A percentile compares a stretch with the other conserved stretches of the same genome.
Evolutionary conservation across 1,284 basidiomycete species (phyloP).

Genomic region (Heterobasidion parviporum): DNA sequence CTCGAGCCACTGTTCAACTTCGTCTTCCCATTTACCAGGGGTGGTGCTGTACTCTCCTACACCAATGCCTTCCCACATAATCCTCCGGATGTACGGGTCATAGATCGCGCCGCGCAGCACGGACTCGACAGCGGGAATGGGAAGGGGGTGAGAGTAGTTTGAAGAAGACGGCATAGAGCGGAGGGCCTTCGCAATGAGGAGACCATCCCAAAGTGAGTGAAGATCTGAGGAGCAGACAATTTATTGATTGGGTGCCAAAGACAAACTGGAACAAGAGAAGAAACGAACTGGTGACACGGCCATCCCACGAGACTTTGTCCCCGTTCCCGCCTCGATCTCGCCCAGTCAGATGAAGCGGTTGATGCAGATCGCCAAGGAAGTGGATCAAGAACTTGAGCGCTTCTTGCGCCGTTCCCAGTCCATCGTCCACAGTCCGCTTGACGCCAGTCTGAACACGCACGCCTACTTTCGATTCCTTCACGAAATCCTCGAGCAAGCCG

Average conservation of each 20-base stretch:
- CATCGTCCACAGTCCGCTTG: conserved; percentile 8
- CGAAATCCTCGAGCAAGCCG: conserved; percentile 42
- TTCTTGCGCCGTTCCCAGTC: conserved; percentile 34
- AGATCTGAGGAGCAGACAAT: conserved; percentile 44
- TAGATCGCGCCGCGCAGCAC: conserved; percentile 78
- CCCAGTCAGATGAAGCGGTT: conserved; percentile 85
- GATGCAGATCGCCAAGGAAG: conserved; percentile 86
- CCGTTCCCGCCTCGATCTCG: conserved; percentile 82
- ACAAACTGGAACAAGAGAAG: neutral
- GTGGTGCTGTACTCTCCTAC: conserved; percentile 10
- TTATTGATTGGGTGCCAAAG: neutral
- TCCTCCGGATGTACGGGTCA: conserved; percentile 81
- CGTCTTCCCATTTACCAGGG: conserved; percentile 46
- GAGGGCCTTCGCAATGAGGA: conserved; percentile 76
- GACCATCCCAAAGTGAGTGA: conserved; percentile 81
- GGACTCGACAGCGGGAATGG: conserved; percentile 57
- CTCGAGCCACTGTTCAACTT: conserved; percentile 52
- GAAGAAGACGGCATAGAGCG: conserved; percentile 45
- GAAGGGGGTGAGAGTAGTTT: conserved; percentile 73
- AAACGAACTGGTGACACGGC: conserved; percentile 53
- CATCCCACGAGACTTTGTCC: conserved; percentile 63
- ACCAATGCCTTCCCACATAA: conserved; percentile 78
- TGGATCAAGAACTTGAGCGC: conserved; percentile 88
- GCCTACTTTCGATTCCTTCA: conserved; percentile 1
- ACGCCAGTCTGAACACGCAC: neutral